These are phyloP conservation scores for Macadamia integrifolia DNA, from an alignment of 164 flowering plant genomes.

Conservation along the genomic window DNA sequence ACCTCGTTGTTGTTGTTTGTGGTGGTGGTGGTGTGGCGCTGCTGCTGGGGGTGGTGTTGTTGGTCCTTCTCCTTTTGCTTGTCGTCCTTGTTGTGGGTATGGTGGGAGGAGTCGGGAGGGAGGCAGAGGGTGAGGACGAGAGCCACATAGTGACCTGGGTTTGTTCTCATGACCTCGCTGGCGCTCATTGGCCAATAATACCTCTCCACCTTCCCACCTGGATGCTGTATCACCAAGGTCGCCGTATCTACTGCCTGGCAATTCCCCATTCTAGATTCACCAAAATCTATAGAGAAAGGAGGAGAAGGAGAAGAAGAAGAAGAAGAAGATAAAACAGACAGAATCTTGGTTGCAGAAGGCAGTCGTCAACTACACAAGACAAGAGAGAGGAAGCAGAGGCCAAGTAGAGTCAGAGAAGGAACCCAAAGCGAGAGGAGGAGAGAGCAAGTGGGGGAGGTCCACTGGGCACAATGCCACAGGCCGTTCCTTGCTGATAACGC, in stretches of 20 bases:
- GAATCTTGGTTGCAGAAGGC: not conserved
- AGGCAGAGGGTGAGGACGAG: conserved; percentile 46
- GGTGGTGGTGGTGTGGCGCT: no score
- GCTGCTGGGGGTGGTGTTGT: no score
- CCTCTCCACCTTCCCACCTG: conserved; percentile 62
- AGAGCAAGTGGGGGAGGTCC: no score
- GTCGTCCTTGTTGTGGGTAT: no score
- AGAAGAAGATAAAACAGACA: not conserved
- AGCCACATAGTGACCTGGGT: conserved; percentile 88
- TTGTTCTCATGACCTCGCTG: conserved; percentile 63
- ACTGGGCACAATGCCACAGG: no score
- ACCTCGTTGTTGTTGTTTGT: conserved; percentile 18
- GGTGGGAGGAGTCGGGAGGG: not conserved
- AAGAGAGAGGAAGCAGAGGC: no score
- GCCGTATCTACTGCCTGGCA: conserved; percentile 94
- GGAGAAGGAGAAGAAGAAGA: conserved; percentile 3
- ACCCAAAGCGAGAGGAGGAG: no score
- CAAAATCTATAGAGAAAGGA: no score
- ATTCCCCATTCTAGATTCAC: conserved; percentile 53
- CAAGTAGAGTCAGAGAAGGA: no score
- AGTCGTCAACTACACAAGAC: not conserved
- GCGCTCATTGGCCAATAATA: conserved; percentile 64
- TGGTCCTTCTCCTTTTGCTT: conserved; percentile 1
- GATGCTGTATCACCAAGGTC: conserved; percentile 67
- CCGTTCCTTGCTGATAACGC: no score